Base-by-base conservation (phyloP, 179 eudicot species). In the Drosera spatulata region DNA sequence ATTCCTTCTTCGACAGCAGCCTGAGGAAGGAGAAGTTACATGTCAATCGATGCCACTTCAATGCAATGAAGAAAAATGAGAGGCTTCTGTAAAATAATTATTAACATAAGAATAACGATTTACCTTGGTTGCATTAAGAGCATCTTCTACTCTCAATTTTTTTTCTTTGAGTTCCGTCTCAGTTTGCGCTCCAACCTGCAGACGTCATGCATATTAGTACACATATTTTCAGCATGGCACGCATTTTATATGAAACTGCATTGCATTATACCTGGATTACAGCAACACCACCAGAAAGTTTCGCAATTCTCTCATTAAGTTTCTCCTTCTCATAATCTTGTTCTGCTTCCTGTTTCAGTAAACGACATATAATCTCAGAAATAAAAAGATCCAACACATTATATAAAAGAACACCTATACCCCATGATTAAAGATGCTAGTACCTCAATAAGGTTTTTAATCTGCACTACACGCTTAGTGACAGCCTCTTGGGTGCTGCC, bases 1-100 rank as follows among this genome's bases (percentile, higher is more conserved):
- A 94, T 94, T 48, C 99, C 99, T 79, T 94, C 99, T 72, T 87
- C 99, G 65, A 94, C 99, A 66, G 99, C 99, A 33, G 99, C 99
- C 99, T 94, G 80, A 42, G 63, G 66, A 65, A 15, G 66, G 53
- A 43, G 45, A 41, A 46, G 42, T n/a, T 14, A 12, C 10, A 7
- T 9, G 46, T 63, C 9, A 66, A 44, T n/a, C 2, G 40, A 38
- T 12, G 37, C 46, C 51, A 53, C 38, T 37, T 15, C 7, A 7
- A 38, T 49, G 33, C 38, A 12, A 41, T 13, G 33, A 22, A 22
- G 33, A 22, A 22, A 22, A 22, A 22, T 22, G 33, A 22, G 33
- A 22, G 33, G 33, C 33, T 22, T 22, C 33, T 22, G 33, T 22
- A 33, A 57, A n/a, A 3, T 10, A 12, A 58, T 54, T 67, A 60